Percentiles rank a stretch among this genome's conserved stretches.
phyloP scores from a whole-genome alignment of 495 filamentous ascomycete genomes.

The Letharia lupina region DNA sequence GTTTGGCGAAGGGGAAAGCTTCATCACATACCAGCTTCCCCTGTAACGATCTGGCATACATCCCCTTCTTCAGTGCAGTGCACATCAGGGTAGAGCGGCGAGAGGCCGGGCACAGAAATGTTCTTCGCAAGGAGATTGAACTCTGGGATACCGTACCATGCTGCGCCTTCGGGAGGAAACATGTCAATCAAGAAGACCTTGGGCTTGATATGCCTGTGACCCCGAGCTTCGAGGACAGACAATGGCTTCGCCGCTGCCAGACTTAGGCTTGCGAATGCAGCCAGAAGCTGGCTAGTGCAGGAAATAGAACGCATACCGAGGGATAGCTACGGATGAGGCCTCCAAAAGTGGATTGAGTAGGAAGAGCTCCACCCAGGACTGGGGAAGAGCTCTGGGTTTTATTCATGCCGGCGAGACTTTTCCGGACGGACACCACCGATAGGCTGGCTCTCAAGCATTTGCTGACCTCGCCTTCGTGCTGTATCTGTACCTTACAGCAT shows the following conservation, averaged over 20 bases:
- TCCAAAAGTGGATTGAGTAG: neutral
- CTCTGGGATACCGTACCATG: slow-evolving; percentile 56
- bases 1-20: neutral
- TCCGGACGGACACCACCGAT: neutral
- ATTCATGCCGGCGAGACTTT: neutral
- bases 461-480: neutral
- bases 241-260: slow-evolving; percentile 15
- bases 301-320: neutral
- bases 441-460: neutral
- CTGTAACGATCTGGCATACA: slow-evolving; percentile 55
- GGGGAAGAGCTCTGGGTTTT: neutral
- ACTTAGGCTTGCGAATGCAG: neutral
- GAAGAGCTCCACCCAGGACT: neutral
- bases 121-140: slow-evolving; percentile 56
- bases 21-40: slow-evolving; percentile 31
- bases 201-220: slow-evolving; percentile 30
- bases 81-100: slow-evolving; percentile 54
- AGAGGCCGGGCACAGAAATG: slow-evolving; percentile 58
- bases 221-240: slow-evolving; percentile 7
- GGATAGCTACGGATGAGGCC: neutral
- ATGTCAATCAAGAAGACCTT: slow-evolving; percentile 66
- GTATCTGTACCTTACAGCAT: neutral
- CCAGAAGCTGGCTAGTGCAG: slow-evolving; percentile 13
- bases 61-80: slow-evolving; percentile 52
- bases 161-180: slow-evolving; percentile 59